A percentile compares a stretch with the other conserved stretches of the same genome.
phyloP scores from a whole-genome alignment of 805 yeast species.

The Candida ponderosae region DNA sequence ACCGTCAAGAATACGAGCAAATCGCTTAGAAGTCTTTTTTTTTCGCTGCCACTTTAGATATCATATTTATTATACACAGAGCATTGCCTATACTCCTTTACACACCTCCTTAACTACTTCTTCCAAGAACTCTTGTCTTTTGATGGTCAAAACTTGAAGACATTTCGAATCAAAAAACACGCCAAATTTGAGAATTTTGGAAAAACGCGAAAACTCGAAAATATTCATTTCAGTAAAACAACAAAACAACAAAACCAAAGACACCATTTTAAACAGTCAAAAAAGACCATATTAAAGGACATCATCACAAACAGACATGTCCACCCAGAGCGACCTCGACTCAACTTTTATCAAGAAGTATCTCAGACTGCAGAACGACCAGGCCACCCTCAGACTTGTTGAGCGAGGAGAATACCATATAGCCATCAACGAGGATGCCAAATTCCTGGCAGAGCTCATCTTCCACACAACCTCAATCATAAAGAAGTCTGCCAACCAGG shows the following conservation, averaged over 20 bases:
- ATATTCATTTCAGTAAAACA: too few relatives aligned
- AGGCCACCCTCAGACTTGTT: slow-evolving; percentile 56
- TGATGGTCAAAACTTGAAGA: too few relatives aligned
- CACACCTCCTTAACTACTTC: too few relatives aligned
- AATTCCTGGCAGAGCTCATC: slow-evolving; percentile 71
- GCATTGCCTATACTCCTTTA: too few relatives aligned
- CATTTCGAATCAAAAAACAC: too few relatives aligned
- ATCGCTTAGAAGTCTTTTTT: neutral
- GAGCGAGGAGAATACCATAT: slow-evolving; percentile 81
- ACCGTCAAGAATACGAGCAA: slow-evolving; percentile 5
- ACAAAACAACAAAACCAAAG: too few relatives aligned
- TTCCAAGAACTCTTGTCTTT: too few relatives aligned
- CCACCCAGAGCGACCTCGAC: neutral
- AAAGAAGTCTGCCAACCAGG: slow-evolving; percentile 41
- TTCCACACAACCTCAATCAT: slow-evolving; percentile 80
- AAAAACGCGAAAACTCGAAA: too few relatives aligned
- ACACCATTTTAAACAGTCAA: too few relatives aligned
- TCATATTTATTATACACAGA: too few relatives aligned
- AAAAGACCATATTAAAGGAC: neutral
- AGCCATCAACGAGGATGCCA: slow-evolving; percentile 69
- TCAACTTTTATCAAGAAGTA: slow-evolving; percentile 24
- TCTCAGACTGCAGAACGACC: slow-evolving; percentile 27
- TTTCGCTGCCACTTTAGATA: too few relatives aligned
- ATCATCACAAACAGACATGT: neutral
- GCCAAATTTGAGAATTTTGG: too few relatives aligned